These are phyloP conservation scores for Fraxinus floribunda DNA, from an alignment of 305 asterid genomes.

Conservation along the genomic window DNA sequence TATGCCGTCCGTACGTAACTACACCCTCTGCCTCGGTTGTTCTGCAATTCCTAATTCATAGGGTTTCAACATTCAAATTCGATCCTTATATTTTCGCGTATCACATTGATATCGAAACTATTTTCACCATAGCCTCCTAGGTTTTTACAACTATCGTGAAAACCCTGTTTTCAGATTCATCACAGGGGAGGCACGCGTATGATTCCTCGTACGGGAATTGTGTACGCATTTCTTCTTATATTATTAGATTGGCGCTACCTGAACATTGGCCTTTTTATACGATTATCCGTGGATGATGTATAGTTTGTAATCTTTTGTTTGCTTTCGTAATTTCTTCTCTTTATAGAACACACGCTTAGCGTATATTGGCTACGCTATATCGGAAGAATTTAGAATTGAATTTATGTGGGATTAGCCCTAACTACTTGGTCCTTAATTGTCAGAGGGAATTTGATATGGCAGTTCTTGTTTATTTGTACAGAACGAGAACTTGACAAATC, in stretches of 20 bases:
- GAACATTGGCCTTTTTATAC: background rate
- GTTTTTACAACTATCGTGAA: background rate
- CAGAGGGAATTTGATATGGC: background rate
- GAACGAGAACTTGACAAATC: background rate
- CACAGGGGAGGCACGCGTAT: background rate
- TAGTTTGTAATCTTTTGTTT: background rate
- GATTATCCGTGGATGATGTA: background rate
- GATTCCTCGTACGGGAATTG: background rate
- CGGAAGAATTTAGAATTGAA: background rate
- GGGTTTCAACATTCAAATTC: background rate
- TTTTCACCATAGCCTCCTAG: background rate
- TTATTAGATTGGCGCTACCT: background rate
- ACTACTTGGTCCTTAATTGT: background rate
- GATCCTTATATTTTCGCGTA: background rate
- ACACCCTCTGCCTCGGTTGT: too few species aligned
- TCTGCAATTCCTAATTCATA: background rate
- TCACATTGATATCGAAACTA: background rate
- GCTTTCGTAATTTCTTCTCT: background rate
- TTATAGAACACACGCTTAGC: background rate
- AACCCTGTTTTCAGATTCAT: background rate
- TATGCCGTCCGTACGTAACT: too few species aligned
- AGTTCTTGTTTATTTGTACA: background rate
- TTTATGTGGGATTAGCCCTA: background rate
- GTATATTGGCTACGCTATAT: background rate
- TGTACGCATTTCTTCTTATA: background rate